These are phyloP conservation scores for Penicillium glabrum DNA, from an alignment of 2,329 filamentous ascomycete genomes.

Conservation along the genomic window DNA sequence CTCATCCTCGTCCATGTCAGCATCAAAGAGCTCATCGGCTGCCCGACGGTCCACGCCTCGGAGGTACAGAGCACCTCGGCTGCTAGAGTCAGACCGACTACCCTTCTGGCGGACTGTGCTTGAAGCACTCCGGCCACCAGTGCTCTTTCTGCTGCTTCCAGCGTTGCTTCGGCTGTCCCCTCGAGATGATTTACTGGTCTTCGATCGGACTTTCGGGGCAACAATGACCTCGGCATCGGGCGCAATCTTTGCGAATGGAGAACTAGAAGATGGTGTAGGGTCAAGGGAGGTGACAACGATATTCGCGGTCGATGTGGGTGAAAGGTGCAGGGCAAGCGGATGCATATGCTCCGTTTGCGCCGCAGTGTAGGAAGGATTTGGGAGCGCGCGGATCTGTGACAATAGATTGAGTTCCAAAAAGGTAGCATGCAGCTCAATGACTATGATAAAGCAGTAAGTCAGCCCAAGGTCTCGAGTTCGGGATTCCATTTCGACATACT, in stretches of 20 bases:
- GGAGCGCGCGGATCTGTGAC: slow-evolving; percentile 87
- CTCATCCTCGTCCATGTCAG: slow-evolving; percentile 56
- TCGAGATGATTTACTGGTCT: slow-evolving; percentile 60
- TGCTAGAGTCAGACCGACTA: slow-evolving; percentile 62
- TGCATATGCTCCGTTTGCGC: slow-evolving; percentile 62
- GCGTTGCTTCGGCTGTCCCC: slow-evolving; percentile 77
- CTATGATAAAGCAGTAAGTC: slow-evolving; percentile 32
- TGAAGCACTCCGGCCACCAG: slow-evolving; percentile 65
- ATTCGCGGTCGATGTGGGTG: slow-evolving; percentile 91
- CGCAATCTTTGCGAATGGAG: slow-evolving; percentile 85
- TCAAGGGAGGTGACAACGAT: slow-evolving; percentile 82
- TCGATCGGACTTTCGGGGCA: slow-evolving; percentile 83
- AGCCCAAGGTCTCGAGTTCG: not conserved
- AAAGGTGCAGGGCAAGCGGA: slow-evolving; percentile 86
- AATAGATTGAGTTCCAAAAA: slow-evolving; percentile 94
- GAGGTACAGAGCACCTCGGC: slow-evolving; percentile 63
- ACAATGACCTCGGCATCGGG: slow-evolving; percentile 97
- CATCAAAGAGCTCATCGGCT: slow-evolving; percentile 75
- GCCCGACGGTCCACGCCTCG: slow-evolving; percentile 72
- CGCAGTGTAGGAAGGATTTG: slow-evolving; percentile 71
- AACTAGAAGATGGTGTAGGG: slow-evolving; percentile 66
- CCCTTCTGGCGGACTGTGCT: slow-evolving; percentile 67
- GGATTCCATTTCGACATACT: slow-evolving; percentile 48
- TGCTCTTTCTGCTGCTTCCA: slow-evolving; percentile 75
- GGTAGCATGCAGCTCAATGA: slow-evolving; percentile 94